Percentiles rank a stretch among this genome's conserved stretches.
Conservation (phyloP, 176 grass and related monocot genomes). For the Aegilops bicornis region DNA sequence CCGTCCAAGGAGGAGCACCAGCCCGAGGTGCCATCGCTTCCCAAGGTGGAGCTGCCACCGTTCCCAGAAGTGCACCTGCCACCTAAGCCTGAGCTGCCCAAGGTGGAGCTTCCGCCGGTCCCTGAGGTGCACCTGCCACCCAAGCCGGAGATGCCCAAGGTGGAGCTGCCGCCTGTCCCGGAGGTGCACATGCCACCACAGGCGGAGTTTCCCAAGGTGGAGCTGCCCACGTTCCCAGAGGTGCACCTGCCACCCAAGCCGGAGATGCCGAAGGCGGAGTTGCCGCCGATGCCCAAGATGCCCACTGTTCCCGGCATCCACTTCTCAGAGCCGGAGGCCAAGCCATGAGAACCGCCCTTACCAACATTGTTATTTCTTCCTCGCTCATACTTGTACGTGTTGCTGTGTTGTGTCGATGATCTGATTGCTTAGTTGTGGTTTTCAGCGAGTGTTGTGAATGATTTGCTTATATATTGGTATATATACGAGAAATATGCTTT, state of each 20-base stretch:
- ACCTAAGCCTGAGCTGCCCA: neutral
- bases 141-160: neutral
- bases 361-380: too few relatives aligned
- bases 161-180: neutral
- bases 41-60: neutral
- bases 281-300: neutral
- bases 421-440: neutral
- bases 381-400: neutral
- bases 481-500: neutral
- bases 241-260: neutral
- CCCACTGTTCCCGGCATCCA: too few relatives aligned
- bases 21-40: neutral
- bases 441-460: neutral
- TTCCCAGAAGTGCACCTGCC: neutral
- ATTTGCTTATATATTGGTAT: neutral
- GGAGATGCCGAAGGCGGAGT: neutral
- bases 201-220: neutral
- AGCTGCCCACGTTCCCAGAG: neutral
- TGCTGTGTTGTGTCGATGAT: neutral
- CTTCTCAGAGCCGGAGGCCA: neutral
- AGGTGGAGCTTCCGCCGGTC: neutral
- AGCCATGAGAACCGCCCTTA: neutral
- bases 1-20: neutral
- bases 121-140: neutral
- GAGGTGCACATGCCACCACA: neutral